Evolutionary conservation across 2,329 filamentous ascomycete species (phyloP).

Genomic region (Fusarium begoniae): DNA sequence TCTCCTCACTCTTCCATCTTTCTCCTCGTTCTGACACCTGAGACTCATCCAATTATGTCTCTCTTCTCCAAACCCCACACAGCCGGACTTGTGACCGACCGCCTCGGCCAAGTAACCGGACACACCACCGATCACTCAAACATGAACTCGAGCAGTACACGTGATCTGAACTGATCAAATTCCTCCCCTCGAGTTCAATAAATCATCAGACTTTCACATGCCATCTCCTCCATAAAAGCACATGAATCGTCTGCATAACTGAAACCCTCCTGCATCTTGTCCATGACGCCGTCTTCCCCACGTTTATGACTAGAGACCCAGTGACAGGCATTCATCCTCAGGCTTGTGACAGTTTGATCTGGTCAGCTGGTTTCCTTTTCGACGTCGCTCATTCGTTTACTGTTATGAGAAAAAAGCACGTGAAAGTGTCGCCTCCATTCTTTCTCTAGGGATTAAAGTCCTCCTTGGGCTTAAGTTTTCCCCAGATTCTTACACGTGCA

Average conservation of each 20-base stretch:
- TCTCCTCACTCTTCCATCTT: slow-evolving; percentile 1
- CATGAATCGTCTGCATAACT: slow-evolving; percentile 24
- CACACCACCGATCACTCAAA: not conserved
- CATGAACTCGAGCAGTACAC: not conserved
- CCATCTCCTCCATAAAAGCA: not conserved
- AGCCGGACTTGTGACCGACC: slow-evolving; percentile 35
- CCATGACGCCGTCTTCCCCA: slow-evolving; percentile 28
- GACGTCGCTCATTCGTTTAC: slow-evolving; percentile 9
- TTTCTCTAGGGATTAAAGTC: slow-evolving; percentile 2
- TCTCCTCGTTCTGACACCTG: not conserved
- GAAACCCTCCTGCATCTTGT: slow-evolving; percentile 4
- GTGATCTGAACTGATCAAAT: slow-evolving; percentile 11
- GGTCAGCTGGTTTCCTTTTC: slow-evolving; percentile 30
- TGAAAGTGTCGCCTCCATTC: slow-evolving; percentile 22
- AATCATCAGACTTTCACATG: slow-evolving; percentile 27
- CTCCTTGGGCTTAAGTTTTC: slow-evolving; percentile 28
- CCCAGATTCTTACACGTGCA: slow-evolving; percentile 34
- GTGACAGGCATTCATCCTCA: slow-evolving; percentile 10
- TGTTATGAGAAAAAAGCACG: slow-evolving; percentile 24
- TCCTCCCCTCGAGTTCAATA: not conserved
- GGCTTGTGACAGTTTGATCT: slow-evolving; percentile 28
- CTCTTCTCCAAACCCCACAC: slow-evolving; percentile 30
- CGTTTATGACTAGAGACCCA: slow-evolving; percentile 26
- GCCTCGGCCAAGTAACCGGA: slow-evolving; percentile 31
- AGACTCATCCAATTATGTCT: slow-evolving; percentile 13